Evolutionary conservation across 257 asterid genomes (phyloP), one percentile per base, ranked within the genome.

Genomic region (Lycium ferocissimum): DNA sequence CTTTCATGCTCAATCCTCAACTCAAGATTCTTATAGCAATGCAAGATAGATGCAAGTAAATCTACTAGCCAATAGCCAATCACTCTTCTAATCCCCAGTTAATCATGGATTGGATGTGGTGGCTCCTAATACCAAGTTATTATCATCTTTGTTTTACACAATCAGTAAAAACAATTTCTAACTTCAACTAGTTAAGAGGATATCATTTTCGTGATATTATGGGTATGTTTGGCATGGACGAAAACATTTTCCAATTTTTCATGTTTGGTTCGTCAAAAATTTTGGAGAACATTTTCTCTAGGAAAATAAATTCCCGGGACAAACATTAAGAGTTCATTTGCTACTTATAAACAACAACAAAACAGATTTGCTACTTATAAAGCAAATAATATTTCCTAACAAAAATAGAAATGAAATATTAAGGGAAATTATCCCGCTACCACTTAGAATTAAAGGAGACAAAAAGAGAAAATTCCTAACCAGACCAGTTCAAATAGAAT

Each of bases 141-240:
- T 45, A 73, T 73, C 40, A 11, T 20, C 80, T 13, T 45, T 20
- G 17, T 73, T 72, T 11, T 20, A 47, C 80, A 73, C 33, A 73
- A 73, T 73, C 80, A 73, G 80, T 45, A n/a, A n/a, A 47, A 73
- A 5, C 13, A 45, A 72, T 10, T n/a, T 45, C 80, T 72, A 49
- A n/a, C 37, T 45, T 43, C 11, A 73, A 22, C 37, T 18, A 43
- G 18, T 43, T 26, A 43, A 43, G n/a, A 11, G 8, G 5, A 12
- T 73, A 13, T 26, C 11, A 73, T 73, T 45, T 22, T 73, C 11
- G 3, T 47, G n/a, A 73, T 12, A 14, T 45, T 73, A 73, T 20
- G 18, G 10, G 18, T 72, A 45, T 40, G 6, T 40, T 0, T 40
- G 45, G 45, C 6, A 40, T 40, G 45, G 45, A 40, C 6, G 45